Evolutionary conservation across 1,284 basidiomycete species (phyloP), one percentile per base, ranked within the genome.

Genomic region (Kalmanozyma brasiliensis): DNA sequence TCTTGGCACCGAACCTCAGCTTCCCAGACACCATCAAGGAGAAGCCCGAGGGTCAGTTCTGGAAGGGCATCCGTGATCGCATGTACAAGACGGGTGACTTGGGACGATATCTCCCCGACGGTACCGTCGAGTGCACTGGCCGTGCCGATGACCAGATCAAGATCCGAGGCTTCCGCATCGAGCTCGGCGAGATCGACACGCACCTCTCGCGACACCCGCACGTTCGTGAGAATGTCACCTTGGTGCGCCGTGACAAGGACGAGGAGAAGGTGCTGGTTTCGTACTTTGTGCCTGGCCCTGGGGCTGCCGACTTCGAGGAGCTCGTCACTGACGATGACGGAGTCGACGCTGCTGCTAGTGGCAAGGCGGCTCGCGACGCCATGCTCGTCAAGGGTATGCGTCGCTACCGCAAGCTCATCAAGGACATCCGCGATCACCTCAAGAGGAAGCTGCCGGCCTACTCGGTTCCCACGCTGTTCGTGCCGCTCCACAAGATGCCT

Each of bases 91-190:
- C 93, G 23, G 96, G 96, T 29, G 96, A 99, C 84, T 86, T 99
- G 2, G 96, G 96, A 3, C 88, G 96, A 14, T 98, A 98, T 84
- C 86, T 92, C 26, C 93, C 96, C 2, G 89, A 93, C 80, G 96
- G 96, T 4, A 89, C 88, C 35, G 96, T 99, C 16, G 96, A 98
- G 82, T 98, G 96, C 83, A 95, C 93, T 0, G 96, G 96, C 10
- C 89, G 96, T 45, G 94, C 94, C 5, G 96, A 99, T 82, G 96
- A 98, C 82, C 96, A 99, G 83, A 93, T 99, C 85, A 98, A 99
- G 86, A 98, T 99, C 83, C 92, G 96, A 64, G 96, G 96, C 8
- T 99, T 99, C 89, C 87, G 96, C 32, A 98, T 99, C 81, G 96
- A 99, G 84, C 87, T 98, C 7, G 95, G 95, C 17, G 96, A 99